Evolutionary conservation across 2,329 filamentous ascomycete genomes (phyloP).

Genomic region (Colletotrichum tropicicola): DNA sequence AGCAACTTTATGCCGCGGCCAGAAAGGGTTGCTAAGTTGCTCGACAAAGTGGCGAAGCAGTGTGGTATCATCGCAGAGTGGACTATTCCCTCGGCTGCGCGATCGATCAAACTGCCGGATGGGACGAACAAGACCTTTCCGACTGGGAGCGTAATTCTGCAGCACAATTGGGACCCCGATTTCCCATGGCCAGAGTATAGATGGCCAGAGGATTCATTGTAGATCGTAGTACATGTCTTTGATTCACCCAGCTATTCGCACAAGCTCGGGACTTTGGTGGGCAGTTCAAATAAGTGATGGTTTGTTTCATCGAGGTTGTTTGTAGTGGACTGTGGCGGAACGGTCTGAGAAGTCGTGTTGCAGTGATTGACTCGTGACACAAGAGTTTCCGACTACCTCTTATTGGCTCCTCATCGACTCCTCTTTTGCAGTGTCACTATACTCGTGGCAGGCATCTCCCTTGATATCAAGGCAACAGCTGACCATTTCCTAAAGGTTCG

Average conservation of each 20-base stretch:
- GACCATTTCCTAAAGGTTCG: too few species aligned
- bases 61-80: not conserved
- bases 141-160: constrained; percentile 32
- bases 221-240: not conserved
- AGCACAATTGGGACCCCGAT: constrained; percentile 30
- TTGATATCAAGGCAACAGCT: too few species aligned
- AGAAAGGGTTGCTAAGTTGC: not conserved
- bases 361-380: too few species aligned
- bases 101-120: constrained; percentile 24
- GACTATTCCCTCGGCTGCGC: not conserved
- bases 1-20: not conserved
- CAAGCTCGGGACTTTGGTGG: not conserved
- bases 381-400: too few species aligned
- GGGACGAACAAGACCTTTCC: constrained; percentile 32
- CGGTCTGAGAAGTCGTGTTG: too few species aligned
- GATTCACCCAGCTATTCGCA: too few species aligned
- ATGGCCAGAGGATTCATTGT: not conserved
- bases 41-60: not conserved
- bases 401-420: too few species aligned
- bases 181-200: constrained; percentile 17
- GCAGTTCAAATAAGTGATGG: too few species aligned
- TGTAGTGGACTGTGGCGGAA: too few species aligned
- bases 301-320: too few species aligned
- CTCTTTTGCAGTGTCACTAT: too few species aligned
- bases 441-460: too few species aligned